phyloP scores from a whole-genome alignment of 1,284 basidiomycete species.

The Irpex rosettiformis region DNA sequence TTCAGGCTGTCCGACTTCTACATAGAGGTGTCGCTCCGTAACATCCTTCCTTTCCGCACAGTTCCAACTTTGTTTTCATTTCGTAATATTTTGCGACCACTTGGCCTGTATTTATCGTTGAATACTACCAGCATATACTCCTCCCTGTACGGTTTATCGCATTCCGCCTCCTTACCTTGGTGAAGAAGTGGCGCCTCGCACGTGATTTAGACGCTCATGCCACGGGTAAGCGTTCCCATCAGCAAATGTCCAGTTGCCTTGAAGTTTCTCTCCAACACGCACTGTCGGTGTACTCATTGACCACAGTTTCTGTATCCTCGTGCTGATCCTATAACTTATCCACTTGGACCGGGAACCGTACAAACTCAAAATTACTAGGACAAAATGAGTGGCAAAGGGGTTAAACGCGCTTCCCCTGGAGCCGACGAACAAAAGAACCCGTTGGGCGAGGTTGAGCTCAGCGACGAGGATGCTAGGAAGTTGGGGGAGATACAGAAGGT shows the following conservation, averaged over 20 bases:
- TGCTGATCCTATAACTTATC: constrained; percentile 16
- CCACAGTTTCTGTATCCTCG: not conserved
- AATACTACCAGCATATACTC: not conserved
- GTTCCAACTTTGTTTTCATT: not conserved
- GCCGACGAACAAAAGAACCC: constrained; percentile 66
- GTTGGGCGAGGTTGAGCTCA: constrained; percentile 61
- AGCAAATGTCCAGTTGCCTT: constrained; percentile 10
- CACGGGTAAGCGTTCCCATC: constrained; percentile 11
- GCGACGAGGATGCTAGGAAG: constrained; percentile 65
- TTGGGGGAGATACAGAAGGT: constrained; percentile 61
- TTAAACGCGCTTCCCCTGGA: constrained; percentile 74
- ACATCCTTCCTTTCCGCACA: not conserved
- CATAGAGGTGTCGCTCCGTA: not conserved
- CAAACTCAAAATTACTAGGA: constrained; percentile 11
- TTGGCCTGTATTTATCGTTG: not conserved
- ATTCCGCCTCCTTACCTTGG: not conserved
- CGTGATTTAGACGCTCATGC: not conserved
- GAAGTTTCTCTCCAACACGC: constrained; percentile 4
- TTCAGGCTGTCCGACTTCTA: not conserved
- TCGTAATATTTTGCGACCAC: not conserved
- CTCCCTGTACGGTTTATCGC: not conserved
- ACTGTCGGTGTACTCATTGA: not conserved
- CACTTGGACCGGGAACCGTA: not conserved
- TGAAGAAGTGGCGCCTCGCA: not conserved
- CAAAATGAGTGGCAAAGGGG: constrained; percentile 40